Evolutionary conservation across 768 basidiomycete genomes (phyloP), one percentile per base, ranked within the genome.

Genomic region (Calocera cornea): DNA sequence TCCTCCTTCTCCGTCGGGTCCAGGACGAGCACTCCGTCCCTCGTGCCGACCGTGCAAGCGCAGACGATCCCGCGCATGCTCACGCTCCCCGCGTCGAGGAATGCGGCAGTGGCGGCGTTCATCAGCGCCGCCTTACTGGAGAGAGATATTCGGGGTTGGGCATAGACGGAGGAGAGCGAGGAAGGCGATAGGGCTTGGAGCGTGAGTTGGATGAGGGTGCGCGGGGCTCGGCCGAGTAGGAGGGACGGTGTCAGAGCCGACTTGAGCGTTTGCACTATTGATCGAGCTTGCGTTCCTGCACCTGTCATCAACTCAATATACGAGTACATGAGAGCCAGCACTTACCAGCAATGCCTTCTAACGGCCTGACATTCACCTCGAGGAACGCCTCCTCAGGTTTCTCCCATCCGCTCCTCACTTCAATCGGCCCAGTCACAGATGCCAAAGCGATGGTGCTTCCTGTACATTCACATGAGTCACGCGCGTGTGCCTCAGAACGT

Each of bases 1-100:
- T 60, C 54, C 54, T 60, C 54, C 22, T 60, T 60, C 54, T 60
- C 54, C 31, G 54, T 29, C 24, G 54, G 54, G 54, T 60, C 54
- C 5, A 60, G 54, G 27, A 60, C 54, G 16, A 60, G 54, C 31
- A 16, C 54, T 8, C 54, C 54, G 31, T 60, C 31, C 11, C 54
- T 2, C 16, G 19, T 29, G 24, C 54, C 54, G 31, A 60, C 54
- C 54, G 27, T 27, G 31, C 54, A 60, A 10, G 54, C 54, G 31
- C 54, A 60, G 24, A 60, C 54, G 7, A 60, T 31, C 27, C 54
- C 54, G 14, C 54, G 54, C 54, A 60, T 60, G 54, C 54, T 60
- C 54, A 60, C 54, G 54, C 54, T 60, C 7, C 54, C 54, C 27
- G 54, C 54, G 27, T 60, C 54, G 10, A 60, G 54, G 54, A 60